phyloP scores from a whole-genome alignment of 805 yeast species.

The Kodamaea lidongshanica region DNA sequence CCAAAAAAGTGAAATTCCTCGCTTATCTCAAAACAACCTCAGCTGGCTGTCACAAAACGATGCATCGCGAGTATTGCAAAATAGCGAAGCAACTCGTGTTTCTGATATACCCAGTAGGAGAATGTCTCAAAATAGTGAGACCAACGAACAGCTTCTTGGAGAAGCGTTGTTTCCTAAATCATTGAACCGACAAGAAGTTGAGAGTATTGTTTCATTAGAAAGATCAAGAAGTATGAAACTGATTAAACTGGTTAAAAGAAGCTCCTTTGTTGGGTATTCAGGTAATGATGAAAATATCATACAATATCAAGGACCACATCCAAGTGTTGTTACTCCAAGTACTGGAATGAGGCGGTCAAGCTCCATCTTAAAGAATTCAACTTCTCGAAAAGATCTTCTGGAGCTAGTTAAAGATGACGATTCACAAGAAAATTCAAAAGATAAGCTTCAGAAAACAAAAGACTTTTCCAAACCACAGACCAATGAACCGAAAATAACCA shows the following conservation, averaged over 20 bases:
- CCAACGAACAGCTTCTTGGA: slow-evolving; percentile 29
- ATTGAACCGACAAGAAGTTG: slow-evolving; percentile 61
- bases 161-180: slow-evolving; percentile 68
- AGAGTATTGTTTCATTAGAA: slow-evolving; percentile 67
- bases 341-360: slow-evolving; percentile 27
- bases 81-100: no score
- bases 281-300: slow-evolving; percentile 38
- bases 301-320: slow-evolving; percentile 16
- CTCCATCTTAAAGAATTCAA: slow-evolving; percentile 35
- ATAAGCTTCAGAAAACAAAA: no score
- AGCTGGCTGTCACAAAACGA: no score
- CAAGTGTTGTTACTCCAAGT: slow-evolving; percentile 13
- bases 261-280: slow-evolving; percentile 34
- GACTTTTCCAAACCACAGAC: no score
- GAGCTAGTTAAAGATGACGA: no score
- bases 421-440: no score
- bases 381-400: slow-evolving; percentile 16
- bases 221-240: slow-evolving; percentile 58
- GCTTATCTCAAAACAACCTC: no score
- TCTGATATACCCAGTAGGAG: no score
- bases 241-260: slow-evolving; percentile 30
- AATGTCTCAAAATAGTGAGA: no score
- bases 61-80: no score
- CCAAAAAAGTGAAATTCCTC: slow-evolving; percentile 1
- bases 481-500: no score